phyloP scores from a whole-genome alignment of 371 early-diverging fungal genomes.

The Mortierella sp. region DNA sequence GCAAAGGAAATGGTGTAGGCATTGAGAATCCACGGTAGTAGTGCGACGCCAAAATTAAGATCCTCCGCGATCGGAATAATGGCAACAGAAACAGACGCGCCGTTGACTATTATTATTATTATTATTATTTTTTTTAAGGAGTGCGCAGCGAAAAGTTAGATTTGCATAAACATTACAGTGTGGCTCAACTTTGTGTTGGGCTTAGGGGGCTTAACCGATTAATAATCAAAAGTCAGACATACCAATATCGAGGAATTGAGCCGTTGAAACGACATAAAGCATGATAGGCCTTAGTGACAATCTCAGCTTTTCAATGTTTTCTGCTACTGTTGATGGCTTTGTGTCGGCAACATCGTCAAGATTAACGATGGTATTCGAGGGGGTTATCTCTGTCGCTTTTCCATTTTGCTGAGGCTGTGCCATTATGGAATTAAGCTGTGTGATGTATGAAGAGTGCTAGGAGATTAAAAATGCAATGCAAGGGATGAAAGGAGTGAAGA shows the following conservation, averaged over 20 bases:
- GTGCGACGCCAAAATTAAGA: conserved; percentile 25
- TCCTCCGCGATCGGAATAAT: conserved; percentile 40
- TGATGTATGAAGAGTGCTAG: too few species aligned
- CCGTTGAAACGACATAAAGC: conserved; percentile 2
- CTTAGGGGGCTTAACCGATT: not conserved
- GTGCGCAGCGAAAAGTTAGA: not conserved
- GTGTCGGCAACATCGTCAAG: not conserved
- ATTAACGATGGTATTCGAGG: not conserved
- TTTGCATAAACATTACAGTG: not conserved
- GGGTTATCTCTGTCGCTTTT: not conserved
- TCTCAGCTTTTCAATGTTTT: not conserved
- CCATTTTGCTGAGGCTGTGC: not conserved
- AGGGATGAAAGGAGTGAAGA: too few species aligned
- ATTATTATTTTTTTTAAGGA: not conserved
- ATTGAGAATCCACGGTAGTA: conserved; percentile 43
- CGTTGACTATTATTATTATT: conserved; percentile 48
- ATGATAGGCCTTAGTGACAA: not conserved
- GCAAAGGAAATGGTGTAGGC: conserved; percentile 54
- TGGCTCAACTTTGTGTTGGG: not conserved
- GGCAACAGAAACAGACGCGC: conserved; percentile 48
- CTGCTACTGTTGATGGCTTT: not conserved
- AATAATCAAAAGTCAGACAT: not conserved
- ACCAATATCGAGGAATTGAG: conserved; percentile 6
- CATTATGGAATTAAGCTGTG: not conserved
- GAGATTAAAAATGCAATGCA: too few species aligned